Conservation (phyloP, 2,329 filamentous ascomycete genomes). For the Aspergillus uvarum region DNA sequence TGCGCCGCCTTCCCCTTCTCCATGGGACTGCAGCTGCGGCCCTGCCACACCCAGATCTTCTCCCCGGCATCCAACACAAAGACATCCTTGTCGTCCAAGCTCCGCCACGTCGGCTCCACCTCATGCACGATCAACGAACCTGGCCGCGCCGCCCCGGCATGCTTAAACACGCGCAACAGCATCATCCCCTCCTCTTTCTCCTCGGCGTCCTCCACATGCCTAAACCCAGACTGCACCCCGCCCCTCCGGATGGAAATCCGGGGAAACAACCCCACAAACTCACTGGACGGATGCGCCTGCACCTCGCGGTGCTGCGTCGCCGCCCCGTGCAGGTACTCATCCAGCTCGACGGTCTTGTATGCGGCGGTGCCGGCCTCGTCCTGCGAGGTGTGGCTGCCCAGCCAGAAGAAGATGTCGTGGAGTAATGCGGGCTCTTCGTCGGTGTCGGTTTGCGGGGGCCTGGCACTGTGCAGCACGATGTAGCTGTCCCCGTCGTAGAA, state of each 20-base stretch:
- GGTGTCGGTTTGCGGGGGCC: slow-evolving; percentile 7
- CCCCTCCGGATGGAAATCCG: slow-evolving; percentile 60
- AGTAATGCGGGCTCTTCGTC: slow-evolving; percentile 48
- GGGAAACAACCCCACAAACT: slow-evolving; percentile 62
- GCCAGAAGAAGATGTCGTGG: slow-evolving; percentile 71
- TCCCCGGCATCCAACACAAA: slow-evolving; percentile 63
- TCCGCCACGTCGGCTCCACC: slow-evolving; percentile 61
- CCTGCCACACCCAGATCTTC: slow-evolving; percentile 72
- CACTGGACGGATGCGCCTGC: slow-evolving; percentile 58
- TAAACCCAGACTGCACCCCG: slow-evolving; percentile 63
- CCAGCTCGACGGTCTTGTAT: slow-evolving; percentile 69
- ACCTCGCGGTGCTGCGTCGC: slow-evolving; percentile 67
- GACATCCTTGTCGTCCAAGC: slow-evolving; percentile 65
- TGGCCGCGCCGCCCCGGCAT: slow-evolving; percentile 47
- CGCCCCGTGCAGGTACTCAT: slow-evolving; percentile 63
- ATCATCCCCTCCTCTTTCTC: slow-evolving; percentile 51
- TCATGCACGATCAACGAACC: slow-evolving; percentile 59
- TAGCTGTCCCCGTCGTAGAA: slow-evolving; percentile 70
- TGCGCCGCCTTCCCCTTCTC: slow-evolving; percentile 68
- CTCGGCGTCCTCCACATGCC: slow-evolving; percentile 57
- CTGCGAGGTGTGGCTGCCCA: slow-evolving; percentile 64
- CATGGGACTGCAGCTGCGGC: slow-evolving; percentile 63
- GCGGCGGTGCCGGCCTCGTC: slow-evolving; percentile 69
- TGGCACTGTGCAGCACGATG: slow-evolving; percentile 60
- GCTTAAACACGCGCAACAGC: slow-evolving; percentile 64